phyloP scores from a whole-genome alignment of 2,329 filamentous ascomycete genomes.

The Neurospora sp. region DNA sequence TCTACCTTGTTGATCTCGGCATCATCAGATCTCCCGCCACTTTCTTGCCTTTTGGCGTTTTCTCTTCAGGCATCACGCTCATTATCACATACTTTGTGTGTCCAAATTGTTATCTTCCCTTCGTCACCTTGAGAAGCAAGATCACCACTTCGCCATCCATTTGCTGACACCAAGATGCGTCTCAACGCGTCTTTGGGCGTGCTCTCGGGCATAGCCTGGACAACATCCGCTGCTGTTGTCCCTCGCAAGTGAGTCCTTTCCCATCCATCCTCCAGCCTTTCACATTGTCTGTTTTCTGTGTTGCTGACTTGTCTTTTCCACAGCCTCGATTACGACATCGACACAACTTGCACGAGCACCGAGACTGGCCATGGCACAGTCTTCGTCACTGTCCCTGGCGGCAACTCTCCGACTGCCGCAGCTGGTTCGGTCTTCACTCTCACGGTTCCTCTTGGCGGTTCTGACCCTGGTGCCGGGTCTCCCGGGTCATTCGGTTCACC shows the following conservation, averaged over 20 bases:
- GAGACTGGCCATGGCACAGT: slow-evolving; percentile 32
- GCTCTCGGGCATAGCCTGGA: slow-evolving; percentile 26
- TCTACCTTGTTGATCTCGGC: not conserved
- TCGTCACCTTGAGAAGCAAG: not conserved
- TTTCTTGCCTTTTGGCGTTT: not conserved
- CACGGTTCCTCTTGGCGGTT: slow-evolving; percentile 11
- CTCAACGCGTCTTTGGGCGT: slow-evolving; percentile 24
- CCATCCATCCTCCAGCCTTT: slow-evolving; percentile 4
- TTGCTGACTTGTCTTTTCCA: slow-evolving; percentile 1
- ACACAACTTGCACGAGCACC: slow-evolving; percentile 27
- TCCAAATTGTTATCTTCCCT: not conserved
- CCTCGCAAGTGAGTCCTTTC: slow-evolving; percentile 24
- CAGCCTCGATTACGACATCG: slow-evolving; percentile 7
- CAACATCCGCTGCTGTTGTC: slow-evolving; percentile 24
- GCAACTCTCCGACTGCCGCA: slow-evolving; percentile 12
- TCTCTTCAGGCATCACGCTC: not conserved
- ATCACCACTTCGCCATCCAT: slow-evolving; percentile 3
- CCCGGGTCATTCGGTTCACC: slow-evolving; percentile 2
- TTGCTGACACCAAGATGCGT: slow-evolving; percentile 27
- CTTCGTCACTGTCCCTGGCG: slow-evolving; percentile 36
- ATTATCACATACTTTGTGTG: not conserved
- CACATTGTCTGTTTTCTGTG: slow-evolving; percentile 5
- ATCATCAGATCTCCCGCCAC: not conserved
- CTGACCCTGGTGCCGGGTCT: slow-evolving; percentile 2
- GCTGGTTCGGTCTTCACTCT: slow-evolving; percentile 13